phyloP scores from a whole-genome alignment of 257 asterid genomes.

The Fraxinus cuspidata region DNA sequence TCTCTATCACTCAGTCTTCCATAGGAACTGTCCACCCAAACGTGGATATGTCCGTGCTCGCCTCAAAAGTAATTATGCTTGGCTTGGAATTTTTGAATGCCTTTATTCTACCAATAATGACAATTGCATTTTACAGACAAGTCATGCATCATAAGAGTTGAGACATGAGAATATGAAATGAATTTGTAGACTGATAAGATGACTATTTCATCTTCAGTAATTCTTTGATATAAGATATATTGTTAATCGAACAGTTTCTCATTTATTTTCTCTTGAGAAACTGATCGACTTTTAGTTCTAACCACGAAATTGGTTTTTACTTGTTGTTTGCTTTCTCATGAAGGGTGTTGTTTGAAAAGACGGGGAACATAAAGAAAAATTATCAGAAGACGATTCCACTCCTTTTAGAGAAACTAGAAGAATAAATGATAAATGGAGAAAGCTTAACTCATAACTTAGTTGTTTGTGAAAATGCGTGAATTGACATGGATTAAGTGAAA shows the following conservation, averaged over 20 bases:
- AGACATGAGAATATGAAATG: background rate
- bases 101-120: background rate
- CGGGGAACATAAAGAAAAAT: no score
- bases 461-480: no score
- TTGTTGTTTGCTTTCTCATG: background rate
- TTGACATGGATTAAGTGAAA: background rate
- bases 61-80: constrained; percentile 84
- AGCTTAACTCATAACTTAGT: no score
- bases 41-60: constrained; percentile 77
- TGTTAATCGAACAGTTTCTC: no score
- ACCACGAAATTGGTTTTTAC: background rate
- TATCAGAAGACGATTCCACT: no score
- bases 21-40: constrained; percentile 71
- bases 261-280: background rate
- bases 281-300: background rate
- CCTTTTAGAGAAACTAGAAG: no score
- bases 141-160: background rate
- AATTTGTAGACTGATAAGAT: background rate
- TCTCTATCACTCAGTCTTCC: constrained; percentile 82
- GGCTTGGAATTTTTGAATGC: constrained; percentile 25
- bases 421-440: no score
- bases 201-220: background rate
- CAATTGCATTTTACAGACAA: background rate
- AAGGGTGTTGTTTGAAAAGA: background rate
- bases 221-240: background rate